Conservation (phyloP, 2,329 filamentous ascomycete genomes). For the Colletotrichum sp. region DNA sequence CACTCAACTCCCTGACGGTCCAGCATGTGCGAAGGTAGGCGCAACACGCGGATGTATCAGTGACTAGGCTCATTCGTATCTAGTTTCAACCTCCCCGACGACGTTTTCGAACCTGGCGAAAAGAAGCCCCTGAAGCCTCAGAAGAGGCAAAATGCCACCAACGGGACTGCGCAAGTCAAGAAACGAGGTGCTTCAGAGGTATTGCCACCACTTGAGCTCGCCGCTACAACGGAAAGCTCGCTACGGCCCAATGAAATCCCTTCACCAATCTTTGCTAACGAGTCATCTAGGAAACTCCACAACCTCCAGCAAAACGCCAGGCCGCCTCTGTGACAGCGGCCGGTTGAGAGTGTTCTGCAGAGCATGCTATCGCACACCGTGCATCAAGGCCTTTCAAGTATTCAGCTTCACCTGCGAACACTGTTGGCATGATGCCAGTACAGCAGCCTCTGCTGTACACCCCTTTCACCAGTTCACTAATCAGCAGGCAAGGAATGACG, state of each 20-base stretch:
- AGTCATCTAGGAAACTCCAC: conserved; percentile 37
- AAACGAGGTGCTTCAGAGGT: conserved; percentile 57
- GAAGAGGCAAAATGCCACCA: conserved; percentile 34
- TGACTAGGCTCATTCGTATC: conserved; percentile 4
- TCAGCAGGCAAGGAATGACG: not conserved
- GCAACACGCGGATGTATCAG: conserved; percentile 31
- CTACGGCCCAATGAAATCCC: conserved; percentile 38
- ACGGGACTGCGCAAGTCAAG: conserved; percentile 44
- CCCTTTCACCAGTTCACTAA: not conserved
- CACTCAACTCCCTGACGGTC: conserved; percentile 80
- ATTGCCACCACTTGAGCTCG: conserved; percentile 18
- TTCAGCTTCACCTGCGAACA: not conserved
- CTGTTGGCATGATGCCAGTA: not conserved
- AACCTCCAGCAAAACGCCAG: conserved; percentile 43
- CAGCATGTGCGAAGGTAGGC: conserved; percentile 84
- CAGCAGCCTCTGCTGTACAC: not conserved
- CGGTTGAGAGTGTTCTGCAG: conserved; percentile 29
- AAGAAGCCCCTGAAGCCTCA: conserved; percentile 65
- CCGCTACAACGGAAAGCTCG: not conserved
- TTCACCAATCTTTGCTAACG: conserved; percentile 40
- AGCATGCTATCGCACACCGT: not conserved
- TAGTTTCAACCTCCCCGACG: conserved; percentile 86
- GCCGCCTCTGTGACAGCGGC: conserved; percentile 46
- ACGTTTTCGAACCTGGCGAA: conserved; percentile 87
- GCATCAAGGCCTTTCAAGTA: not conserved